Base-by-base conservation (phyloP, 2,329 filamentous ascomycete genomes). In the Hypomyces rosellus region DNA sequence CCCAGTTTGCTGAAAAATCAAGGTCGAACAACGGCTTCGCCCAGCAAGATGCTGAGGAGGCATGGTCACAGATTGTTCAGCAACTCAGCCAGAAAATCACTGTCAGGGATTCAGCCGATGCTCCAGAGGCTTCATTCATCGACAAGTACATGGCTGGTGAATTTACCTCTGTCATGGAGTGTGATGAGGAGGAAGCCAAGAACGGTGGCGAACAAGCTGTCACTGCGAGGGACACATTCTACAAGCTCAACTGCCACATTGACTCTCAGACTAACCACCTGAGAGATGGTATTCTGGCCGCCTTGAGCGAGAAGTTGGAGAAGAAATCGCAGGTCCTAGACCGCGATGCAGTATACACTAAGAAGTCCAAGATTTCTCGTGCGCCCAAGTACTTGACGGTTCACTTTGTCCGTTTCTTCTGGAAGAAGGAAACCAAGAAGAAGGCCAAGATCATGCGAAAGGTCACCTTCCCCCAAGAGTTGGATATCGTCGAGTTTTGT, bases 371-470 rank as follows among this genome's bases (percentile, higher is more conserved):
- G 64, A 95, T 99, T 60, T 82, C 91, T 11, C 85, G 92, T 16
- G 75, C 96, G 45, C 93, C 93, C 15, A 95, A 96, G 69, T 96
- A 99, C 66, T 78, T 99, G 41, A 93, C 93, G 0, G 89, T 99
- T 4, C 93, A 99, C 69, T 96, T 99, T 67, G 88, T 99, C 50
- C 89, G 93, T 57, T 99, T 99, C 74, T 96, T 92, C 74, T 99
- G 93, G 93, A 92, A 95, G 65, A 84, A 86, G 43, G 89, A 95
- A 59, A 90, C 89, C 3, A 86, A 95, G 69, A 97, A 97, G 76
- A 99, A 99, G 77, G 91, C 92, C 58, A 99, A 99, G 78, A 99
- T 99, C 61, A 92, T 99, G 88, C 88, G 91, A 66, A 99, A 97
- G 72, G 93, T 99, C 51, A 92, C 89, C 0, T 99, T 99, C 66